Evolutionary conservation across 2,329 filamentous ascomycete genomes (phyloP), one percentile per base, ranked within the genome.

Genomic region (Alternaria infectoria): DNA sequence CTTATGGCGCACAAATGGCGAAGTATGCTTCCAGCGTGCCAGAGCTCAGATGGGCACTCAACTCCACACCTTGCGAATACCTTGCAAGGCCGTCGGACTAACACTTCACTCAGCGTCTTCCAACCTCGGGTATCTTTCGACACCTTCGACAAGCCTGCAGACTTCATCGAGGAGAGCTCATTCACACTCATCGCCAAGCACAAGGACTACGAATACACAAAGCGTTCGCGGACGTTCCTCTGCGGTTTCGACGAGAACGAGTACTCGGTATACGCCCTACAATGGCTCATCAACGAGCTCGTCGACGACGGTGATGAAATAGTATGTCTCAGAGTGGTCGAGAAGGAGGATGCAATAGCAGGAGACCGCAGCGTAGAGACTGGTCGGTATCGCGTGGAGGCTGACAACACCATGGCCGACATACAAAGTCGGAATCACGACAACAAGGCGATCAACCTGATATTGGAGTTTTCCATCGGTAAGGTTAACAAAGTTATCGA

Each of bases 291-390:
- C 43, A 93, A 96, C 73, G 93, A 97, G 81, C 86, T 97, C 59
- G 93, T 97, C 44, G 93, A 97, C 73, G 94, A 97, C 74, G 93
- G 94, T 17, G 94, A 97, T 76, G 93, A 97, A 80, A 90, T 97
- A 61, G 91, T 97, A 9, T 97, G 94, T 80, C 87, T 97, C 52
- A 87, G 93, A 56, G 94, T 97, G 3, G 87, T 97, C 46, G 93
- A 97, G 75, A 94, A 92, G 76, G 92, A 95, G 67, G 87, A 89
- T 55, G 91, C 90, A 56, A 87, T 91, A 66, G 87, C 87, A 43
- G 87, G 84, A 60, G 88, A 90, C 64, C 80, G 82, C 11, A 84
- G 85, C 36, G 84, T 89, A 13, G 87, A 91, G 67, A 87, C 89
- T 59, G 90, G 88, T 55, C 86, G 87, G 55, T 97, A 97, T 79